Percentiles rank a stretch among this genome's conserved stretches.
These are phyloP conservation scores for Luvunga scandens DNA, from an alignment of 345 rosid species.

Conservation along the genomic window DNA sequence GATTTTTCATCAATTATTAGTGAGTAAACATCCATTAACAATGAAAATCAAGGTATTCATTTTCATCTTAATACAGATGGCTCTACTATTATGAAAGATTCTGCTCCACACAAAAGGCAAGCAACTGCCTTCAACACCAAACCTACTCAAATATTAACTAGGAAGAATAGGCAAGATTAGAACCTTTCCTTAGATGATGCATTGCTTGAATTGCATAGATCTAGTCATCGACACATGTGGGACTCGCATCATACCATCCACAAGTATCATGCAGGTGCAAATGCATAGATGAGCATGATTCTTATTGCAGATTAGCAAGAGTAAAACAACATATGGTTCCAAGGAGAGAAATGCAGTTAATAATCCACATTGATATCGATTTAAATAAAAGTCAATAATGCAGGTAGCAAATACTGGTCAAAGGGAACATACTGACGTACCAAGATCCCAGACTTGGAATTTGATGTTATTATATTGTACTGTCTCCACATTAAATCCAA, in stretches of 20 bases:
- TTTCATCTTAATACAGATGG: not conserved
- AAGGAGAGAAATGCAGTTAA: not conserved
- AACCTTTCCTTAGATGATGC: not conserved
- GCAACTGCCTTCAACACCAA: not conserved
- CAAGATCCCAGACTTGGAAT: conserved; percentile 92
- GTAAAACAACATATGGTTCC: not conserved
- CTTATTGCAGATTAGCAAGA: not conserved
- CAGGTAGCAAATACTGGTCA: not conserved
- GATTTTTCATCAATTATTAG: not conserved
- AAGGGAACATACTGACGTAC: conserved; percentile 30
- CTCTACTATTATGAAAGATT: not conserved
- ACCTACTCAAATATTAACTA: not conserved
- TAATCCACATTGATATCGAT: not conserved
- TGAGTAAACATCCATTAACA: not conserved
- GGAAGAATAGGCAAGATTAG: not conserved
- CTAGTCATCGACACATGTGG: not conserved
- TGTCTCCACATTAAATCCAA: conserved; percentile 97
- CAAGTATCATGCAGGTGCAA: not conserved
- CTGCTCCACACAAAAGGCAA: not conserved
- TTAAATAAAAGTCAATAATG: not conserved
- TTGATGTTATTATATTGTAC: conserved; percentile 92
- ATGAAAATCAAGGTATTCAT: not conserved
- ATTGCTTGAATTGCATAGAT: not conserved
- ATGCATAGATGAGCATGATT: not conserved
- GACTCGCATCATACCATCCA: not conserved